Evolutionary conservation across 768 basidiomycete genomes (phyloP).

Genomic region (Kwoniella botswanensis): DNA sequence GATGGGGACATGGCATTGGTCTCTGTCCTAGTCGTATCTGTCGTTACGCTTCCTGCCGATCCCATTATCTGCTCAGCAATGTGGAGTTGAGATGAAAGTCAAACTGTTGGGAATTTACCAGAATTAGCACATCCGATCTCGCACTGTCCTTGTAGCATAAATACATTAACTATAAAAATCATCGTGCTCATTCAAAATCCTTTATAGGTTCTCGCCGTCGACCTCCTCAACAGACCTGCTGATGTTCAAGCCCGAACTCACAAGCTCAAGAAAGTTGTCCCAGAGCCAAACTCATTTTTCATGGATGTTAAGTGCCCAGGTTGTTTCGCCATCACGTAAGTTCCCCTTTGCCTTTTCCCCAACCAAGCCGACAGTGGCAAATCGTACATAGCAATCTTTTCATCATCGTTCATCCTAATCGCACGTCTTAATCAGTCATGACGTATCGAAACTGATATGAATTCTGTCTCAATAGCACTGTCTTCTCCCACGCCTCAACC

Average conservation of each 20-base stretch:
- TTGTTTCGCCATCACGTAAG: constrained; percentile 60
- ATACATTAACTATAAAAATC: neutral
- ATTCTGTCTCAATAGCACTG: constrained; percentile 73
- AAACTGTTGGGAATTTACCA: neutral
- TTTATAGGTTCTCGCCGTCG: constrained; percentile 86
- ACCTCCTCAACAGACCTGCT: constrained; percentile 93
- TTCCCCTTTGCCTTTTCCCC: constrained; percentile 9
- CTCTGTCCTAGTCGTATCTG: neutral
- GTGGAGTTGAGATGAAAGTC: too few species aligned
- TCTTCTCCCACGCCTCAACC: constrained; percentile 99
- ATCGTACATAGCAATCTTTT: neutral
- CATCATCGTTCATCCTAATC: neutral
- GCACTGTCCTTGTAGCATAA: neutral
- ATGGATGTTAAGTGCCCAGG: constrained; percentile 99
- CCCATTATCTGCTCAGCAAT: too few species aligned
- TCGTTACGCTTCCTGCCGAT: neutral
- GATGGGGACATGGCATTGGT: neutral
- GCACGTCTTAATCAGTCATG: neutral
- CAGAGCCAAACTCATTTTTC: constrained; percentile 98
- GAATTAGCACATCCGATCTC: neutral
- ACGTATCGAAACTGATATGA: neutral
- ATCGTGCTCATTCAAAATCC: neutral
- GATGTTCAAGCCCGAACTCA: constrained; percentile 86
- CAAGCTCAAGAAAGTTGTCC: constrained; percentile 99
- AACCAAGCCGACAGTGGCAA: neutral